Conservation (phyloP, 1,139 yeast species). For the Blastobotrys persicus region DNA sequence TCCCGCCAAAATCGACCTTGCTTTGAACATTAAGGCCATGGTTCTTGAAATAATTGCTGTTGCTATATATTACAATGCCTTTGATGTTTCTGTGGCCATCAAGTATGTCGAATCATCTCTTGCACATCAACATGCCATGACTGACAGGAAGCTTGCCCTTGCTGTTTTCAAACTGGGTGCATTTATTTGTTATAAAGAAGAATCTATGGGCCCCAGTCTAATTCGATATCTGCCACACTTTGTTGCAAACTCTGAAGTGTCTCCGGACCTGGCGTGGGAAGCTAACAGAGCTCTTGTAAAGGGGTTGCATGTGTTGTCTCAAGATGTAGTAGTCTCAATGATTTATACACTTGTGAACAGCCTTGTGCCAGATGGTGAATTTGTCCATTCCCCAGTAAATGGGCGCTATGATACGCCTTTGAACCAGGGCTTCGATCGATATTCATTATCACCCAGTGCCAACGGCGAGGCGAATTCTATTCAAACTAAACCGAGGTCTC, state of each 20-base stretch:
- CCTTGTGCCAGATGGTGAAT: conserved; percentile 50
- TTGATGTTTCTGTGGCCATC: conserved; percentile 36
- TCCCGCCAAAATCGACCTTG: conserved; percentile 42
- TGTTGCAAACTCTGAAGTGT: conserved; percentile 44
- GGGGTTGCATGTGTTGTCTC: conserved; percentile 49
- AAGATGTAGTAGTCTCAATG: conserved; percentile 83
- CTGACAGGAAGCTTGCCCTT: conserved; percentile 42
- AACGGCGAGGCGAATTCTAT: conserved; percentile 15
- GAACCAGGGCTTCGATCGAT: conserved; percentile 4
- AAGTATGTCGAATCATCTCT: conserved; percentile 39
- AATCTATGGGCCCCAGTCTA: conserved; percentile 33
- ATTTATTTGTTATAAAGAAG: conserved; percentile 47
- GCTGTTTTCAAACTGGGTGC: conserved; percentile 56
- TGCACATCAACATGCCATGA: conserved; percentile 32
- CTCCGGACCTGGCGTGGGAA: conserved; percentile 27
- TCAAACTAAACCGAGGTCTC: conserved; percentile 11
- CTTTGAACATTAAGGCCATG: conserved; percentile 43
- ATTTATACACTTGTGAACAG: conserved; percentile 81
- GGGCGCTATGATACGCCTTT: neutral
- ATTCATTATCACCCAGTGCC: neutral
- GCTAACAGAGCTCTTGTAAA: conserved; percentile 43
- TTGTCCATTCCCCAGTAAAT: neutral
- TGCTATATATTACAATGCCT: conserved; percentile 36
- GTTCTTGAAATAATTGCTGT: conserved; percentile 46
- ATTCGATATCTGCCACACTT: conserved; percentile 37